These are phyloP conservation scores for Cruciata laevipes DNA, from an alignment of 257 asterid genomes.

Conservation along the genomic window DNA sequence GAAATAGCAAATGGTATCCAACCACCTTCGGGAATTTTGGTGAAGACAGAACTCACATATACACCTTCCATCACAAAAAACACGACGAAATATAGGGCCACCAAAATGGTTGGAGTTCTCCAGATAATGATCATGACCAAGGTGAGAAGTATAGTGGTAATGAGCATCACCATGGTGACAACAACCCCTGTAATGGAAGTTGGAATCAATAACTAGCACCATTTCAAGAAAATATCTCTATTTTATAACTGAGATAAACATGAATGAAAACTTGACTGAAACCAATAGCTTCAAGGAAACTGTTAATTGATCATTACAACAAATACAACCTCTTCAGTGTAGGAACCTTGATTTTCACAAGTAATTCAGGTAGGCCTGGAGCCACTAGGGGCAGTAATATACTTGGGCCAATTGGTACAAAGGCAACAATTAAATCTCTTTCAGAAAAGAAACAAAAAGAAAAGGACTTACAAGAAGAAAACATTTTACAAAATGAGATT, in stretches of 20 bases:
- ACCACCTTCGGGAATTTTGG: slow-evolving; percentile 36
- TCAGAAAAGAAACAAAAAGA: no score
- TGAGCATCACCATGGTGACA: slow-evolving; percentile 35
- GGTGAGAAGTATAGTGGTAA: slow-evolving; percentile 28
- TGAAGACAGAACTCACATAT: slow-evolving; percentile 28
- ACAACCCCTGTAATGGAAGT: slow-evolving; percentile 25
- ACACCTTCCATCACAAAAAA: slow-evolving; percentile 31
- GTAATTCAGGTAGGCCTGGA: no score
- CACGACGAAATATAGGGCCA: slow-evolving; percentile 17
- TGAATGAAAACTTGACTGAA: background rate
- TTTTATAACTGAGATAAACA: no score
- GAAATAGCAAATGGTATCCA: slow-evolving; percentile 37
- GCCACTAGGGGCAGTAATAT: no score
- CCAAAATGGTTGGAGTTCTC: slow-evolving; percentile 24
- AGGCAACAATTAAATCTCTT: no score
- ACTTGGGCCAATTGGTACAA: no score
- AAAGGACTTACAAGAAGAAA: background rate
- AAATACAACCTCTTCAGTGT: background rate
- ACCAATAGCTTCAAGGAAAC: no score
- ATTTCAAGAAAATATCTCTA: background rate
- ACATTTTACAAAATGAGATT: background rate
- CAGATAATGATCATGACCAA: slow-evolving; percentile 34
- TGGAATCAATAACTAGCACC: background rate
- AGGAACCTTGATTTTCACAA: background rate
- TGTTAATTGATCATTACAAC: slow-evolving; percentile 1